Evolutionary conservation across 2,329 filamentous ascomycete species (phyloP), one percentile per base, ranked within the genome.

Genomic region (Sporothrix sp.): DNA sequence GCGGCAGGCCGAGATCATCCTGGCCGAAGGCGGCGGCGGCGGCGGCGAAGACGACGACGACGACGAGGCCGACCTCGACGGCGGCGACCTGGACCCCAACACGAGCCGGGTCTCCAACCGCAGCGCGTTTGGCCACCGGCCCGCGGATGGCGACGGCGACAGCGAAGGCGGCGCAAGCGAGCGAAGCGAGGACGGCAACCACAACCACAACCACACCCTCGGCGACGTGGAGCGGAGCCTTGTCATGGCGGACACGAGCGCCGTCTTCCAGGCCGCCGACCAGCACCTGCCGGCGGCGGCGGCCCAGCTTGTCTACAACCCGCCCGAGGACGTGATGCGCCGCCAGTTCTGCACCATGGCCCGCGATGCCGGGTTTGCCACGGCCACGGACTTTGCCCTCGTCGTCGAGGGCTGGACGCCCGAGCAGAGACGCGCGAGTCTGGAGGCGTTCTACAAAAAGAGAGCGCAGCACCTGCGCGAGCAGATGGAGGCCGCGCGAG

Each of bases 331-430:
- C 8, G 85, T 96, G 8, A 79, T 81, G 66, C 75, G 76, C 48
- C 76, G 91, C 16, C 90, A 97, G 61, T 95, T 98, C 61, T 95
- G 89, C 66, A 85, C 82, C 23, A 95, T 97, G 87, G 87, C 89
- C 1, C 76, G 74, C 59, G 79, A 79, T 50, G 86, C 88, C 64
- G 87, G 87, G 1, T 95, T 88, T 62, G 71, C 75, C 1, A 83
- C 79, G 62, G 82, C 84, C 1, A 85, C 81, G 0, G 85, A 93
- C 54, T 97, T 97, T 73, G 93, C 90, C 3, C 70, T 96, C 33
- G 81, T 89, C 13, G 90, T 97, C 3, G 93, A 97, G 66, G 79
- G 82, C 13, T 94, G 89, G 87, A 94, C 86, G 40, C 86, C 91
- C 64, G 86, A 85, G 61, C 76, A 93, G 68, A 71, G 91, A 60